Conservation (phyloP, 805 yeast species). For the Candida montana region DNA sequence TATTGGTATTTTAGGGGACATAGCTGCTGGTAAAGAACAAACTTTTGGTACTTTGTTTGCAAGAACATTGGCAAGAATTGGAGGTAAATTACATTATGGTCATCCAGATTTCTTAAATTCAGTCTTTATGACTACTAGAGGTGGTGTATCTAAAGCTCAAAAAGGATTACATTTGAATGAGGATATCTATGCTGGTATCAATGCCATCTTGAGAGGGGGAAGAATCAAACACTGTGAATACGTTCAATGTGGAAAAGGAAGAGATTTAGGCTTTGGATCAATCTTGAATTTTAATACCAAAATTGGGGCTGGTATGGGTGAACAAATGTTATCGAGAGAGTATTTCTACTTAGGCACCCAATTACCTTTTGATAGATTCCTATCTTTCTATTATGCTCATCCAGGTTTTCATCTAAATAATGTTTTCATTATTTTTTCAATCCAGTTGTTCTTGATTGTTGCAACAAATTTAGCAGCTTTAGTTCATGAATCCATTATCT, state of each 20-base stretch:
- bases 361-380: conserved; percentile 69
- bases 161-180: conserved; percentile 79
- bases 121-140: conserved; percentile 76
- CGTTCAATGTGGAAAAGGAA: conserved; percentile 81
- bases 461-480: conserved; percentile 58
- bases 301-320: conserved; percentile 90
- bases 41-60: conserved; percentile 84
- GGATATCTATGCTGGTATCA: conserved; percentile 85
- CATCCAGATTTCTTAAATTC: conserved; percentile 80
- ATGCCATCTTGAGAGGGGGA: conserved; percentile 75
- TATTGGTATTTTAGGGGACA: conserved; percentile 76
- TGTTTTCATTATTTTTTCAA: conserved; percentile 64
- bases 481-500: conserved; percentile 54
- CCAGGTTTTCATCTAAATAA: conserved; percentile 84
- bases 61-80: conserved; percentile 74
- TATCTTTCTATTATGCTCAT: conserved; percentile 79
- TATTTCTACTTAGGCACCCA: conserved; percentile 75
- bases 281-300: conserved; percentile 77
- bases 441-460: conserved; percentile 56
- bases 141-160: conserved; percentile 84
- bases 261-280: conserved; percentile 81
- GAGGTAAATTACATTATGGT: conserved; percentile 81
- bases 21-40: conserved; percentile 86
- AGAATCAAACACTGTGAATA: conserved; percentile 79
- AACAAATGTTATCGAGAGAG: conserved; percentile 78